Conservation (phyloP, 2,329 filamentous ascomycete genomes). For the Talaromyces sp. region DNA sequence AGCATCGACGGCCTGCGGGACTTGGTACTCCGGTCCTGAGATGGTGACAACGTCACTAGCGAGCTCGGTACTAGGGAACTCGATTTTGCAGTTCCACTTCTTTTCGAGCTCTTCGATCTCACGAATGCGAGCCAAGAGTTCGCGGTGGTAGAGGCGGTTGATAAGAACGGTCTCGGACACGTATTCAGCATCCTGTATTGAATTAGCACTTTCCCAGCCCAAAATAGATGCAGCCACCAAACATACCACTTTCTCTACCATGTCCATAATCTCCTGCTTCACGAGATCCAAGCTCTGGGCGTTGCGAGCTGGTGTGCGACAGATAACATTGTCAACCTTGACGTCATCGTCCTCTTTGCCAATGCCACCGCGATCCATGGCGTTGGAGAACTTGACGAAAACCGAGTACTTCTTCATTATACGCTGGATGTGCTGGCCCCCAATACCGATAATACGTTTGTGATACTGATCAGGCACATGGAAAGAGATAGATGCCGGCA, state of each 20-base stretch:
- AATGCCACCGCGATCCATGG: constrained; percentile 92
- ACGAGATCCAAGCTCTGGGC: constrained; percentile 94
- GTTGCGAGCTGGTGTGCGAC: constrained; percentile 92
- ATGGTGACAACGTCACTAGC: constrained; percentile 95
- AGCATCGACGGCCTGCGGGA: constrained; percentile 92
- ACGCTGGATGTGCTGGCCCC: constrained; percentile 95
- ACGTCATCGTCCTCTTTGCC: constrained; percentile 96
- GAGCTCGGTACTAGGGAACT: constrained; percentile 94
- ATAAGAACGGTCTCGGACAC: constrained; percentile 90
- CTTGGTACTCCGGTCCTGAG: constrained; percentile 95
- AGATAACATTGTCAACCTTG: constrained; percentile 98
- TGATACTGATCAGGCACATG: constrained; percentile 99
- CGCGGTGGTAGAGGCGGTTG: constrained; percentile 90
- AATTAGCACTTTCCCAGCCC: neutral
- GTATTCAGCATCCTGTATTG: constrained; percentile 78
- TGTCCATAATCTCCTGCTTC: constrained; percentile 98
- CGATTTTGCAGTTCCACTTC: constrained; percentile 99
- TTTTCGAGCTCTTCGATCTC: constrained; percentile 95
- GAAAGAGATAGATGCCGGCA: constrained; percentile 98
- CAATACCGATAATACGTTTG: constrained; percentile 98
- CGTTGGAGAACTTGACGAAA: constrained; percentile 98
- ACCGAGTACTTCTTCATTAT: constrained; percentile 99
- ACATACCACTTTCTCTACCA: constrained; percentile 89
- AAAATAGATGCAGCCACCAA: neutral
- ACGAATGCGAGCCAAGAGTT: constrained; percentile 78